Evolutionary conservation across 305 asterid species (phyloP).

Genomic region (Lippia alba): DNA sequence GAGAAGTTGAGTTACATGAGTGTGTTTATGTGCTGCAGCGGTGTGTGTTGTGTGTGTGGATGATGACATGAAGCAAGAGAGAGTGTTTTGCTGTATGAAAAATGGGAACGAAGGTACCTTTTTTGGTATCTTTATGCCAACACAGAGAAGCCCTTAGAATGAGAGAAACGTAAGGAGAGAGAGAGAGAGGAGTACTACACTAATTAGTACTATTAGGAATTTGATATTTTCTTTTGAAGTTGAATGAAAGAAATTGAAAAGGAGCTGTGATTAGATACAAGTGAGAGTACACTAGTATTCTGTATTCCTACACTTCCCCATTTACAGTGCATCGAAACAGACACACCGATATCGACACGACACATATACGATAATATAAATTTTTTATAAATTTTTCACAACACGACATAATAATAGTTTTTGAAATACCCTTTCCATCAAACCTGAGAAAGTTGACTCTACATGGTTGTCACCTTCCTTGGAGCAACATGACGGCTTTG

Average conservation of each 20-base stretch:
- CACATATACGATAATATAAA: no score
- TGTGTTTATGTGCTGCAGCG: neutral
- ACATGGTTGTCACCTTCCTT: no score
- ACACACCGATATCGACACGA: no score
- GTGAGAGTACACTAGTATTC: conserved; percentile 18
- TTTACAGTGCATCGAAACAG: no score
- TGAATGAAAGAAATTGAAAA: neutral
- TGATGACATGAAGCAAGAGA: conserved; percentile 28
- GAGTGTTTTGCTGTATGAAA: conserved; percentile 25
- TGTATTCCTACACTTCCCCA: conserved; percentile 31
- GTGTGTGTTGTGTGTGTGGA: conserved; percentile 17
- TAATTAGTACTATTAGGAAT: neutral
- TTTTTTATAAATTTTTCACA: no score
- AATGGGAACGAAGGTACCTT: conserved; percentile 42
- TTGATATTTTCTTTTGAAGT: conserved; percentile 1
- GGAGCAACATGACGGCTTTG: no score
- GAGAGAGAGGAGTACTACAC: conserved; percentile 25
- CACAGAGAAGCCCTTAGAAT: conserved; percentile 27
- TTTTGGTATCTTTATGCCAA: conserved; percentile 47
- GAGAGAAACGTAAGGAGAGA: conserved; percentile 3
- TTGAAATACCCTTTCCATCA: no score
- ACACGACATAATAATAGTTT: no score
- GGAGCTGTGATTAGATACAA: conserved; percentile 28
- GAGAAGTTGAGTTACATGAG: conserved; percentile 2
- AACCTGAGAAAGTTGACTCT: no score